These are phyloP conservation scores for Saccharum officinarum DNA, from an alignment of 176 grass and related monocot species.

Conservation along the genomic window DNA sequence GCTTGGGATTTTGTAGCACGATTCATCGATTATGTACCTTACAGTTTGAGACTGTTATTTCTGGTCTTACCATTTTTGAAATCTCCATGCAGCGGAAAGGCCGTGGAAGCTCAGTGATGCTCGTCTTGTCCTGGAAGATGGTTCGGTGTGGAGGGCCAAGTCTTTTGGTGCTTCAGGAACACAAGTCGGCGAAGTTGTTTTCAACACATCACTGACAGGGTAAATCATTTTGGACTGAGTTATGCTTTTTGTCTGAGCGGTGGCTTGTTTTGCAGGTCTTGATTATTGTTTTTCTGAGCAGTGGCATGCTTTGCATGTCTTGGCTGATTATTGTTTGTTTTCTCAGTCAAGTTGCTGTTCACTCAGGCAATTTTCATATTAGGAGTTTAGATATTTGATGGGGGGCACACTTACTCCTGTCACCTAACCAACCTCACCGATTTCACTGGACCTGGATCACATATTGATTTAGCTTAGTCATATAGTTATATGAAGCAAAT, in stretches of 20 bases:
- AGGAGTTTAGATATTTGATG: not conserved
- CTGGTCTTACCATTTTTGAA: not conserved
- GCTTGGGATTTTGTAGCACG: not conserved
- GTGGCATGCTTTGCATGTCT: not conserved
- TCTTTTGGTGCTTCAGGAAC: slow-evolving; percentile 89
- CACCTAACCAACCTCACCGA: not conserved
- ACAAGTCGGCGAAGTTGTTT: slow-evolving; percentile 92
- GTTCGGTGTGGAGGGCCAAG: slow-evolving; percentile 87
- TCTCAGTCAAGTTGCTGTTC: not conserved
- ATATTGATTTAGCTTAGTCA: not conserved
- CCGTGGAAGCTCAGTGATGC: slow-evolving; percentile 87
- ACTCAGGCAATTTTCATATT: not conserved
- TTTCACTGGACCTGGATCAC: not conserved
- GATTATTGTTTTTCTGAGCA: not conserved
- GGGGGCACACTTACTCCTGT: not conserved
- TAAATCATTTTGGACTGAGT: slow-evolving; percentile 26
- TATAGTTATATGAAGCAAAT: not conserved
- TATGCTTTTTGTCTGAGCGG: not conserved
- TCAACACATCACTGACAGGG: slow-evolving; percentile 96
- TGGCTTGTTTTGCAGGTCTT: not conserved
- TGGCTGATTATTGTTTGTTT: not conserved
- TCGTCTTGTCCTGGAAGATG: slow-evolving; percentile 92
- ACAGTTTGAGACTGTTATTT: not conserved
- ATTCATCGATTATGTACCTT: not conserved
- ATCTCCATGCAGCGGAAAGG: slow-evolving; percentile 43